Percentiles rank a stretch among this genome's conserved stretches.
phyloP scores from a whole-genome alignment of 1,284 basidiomycete species.

The Rhodotorula glutinis region DNA sequence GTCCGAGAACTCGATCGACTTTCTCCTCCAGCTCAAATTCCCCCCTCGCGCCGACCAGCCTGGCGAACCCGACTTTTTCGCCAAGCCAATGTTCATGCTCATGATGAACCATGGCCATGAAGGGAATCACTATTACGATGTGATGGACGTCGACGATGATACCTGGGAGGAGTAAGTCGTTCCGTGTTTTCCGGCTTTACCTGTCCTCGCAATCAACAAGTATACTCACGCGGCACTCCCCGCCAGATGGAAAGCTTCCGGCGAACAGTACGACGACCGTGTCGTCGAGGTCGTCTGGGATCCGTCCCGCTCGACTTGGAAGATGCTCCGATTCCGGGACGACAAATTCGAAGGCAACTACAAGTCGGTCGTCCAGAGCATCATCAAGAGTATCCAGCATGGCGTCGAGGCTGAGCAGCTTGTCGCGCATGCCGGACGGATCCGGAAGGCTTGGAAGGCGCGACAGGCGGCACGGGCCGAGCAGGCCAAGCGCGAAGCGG shows the following conservation, averaged over 20 bases:
- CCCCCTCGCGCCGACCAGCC: slow-evolving; percentile 62
- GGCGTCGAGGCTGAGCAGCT: slow-evolving; percentile 64
- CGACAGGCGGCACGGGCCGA: slow-evolving; percentile 26
- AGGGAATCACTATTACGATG: slow-evolving; percentile 67
- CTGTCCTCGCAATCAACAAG: not conserved
- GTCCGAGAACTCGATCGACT: slow-evolving; percentile 96
- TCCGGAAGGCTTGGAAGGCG: slow-evolving; percentile 41
- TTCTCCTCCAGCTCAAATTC: slow-evolving; percentile 89
- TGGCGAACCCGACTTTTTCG: slow-evolving; percentile 68
- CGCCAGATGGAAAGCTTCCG: slow-evolving; percentile 72
- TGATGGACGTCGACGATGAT: slow-evolving; percentile 77
- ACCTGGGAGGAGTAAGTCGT: slow-evolving; percentile 83
- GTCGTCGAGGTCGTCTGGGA: slow-evolving; percentile 95
- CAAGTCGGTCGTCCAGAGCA: slow-evolving; percentile 72
- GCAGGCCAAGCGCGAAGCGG: not conserved
- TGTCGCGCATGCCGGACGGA: slow-evolving; percentile 36
- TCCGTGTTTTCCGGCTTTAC: not conserved
- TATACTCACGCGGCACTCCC: not conserved
- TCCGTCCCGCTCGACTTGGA: slow-evolving; percentile 62
- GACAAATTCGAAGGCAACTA: slow-evolving; percentile 91
- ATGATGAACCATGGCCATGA: slow-evolving; percentile 55
- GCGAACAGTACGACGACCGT: slow-evolving; percentile 82
- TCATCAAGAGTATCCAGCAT: slow-evolving; percentile 81
- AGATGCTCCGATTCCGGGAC: slow-evolving; percentile 83
- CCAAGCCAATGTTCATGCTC: slow-evolving; percentile 82